Conservation (phyloP, 208 protist species). For the Trypanosoma grayi region DNA sequence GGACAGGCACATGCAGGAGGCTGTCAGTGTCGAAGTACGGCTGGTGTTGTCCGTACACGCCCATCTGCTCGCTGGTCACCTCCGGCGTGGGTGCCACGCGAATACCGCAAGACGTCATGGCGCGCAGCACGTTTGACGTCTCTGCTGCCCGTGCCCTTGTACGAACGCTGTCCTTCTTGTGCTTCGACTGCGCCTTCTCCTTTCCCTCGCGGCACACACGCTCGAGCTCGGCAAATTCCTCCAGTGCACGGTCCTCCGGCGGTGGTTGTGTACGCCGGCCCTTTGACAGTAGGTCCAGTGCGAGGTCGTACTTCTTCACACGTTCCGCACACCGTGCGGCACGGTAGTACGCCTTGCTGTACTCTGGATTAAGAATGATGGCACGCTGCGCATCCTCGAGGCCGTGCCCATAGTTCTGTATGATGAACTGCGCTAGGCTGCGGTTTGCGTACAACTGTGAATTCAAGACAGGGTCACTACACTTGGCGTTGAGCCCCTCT, state of each 20-base stretch:
- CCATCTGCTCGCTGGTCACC: constrained; percentile 86
- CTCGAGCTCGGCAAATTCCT: constrained; percentile 72
- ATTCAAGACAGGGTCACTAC: constrained; percentile 61
- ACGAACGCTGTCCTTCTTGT: constrained; percentile 34
- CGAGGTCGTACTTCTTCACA: constrained; percentile 75
- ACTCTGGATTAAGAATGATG: constrained; percentile 75
- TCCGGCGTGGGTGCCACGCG: constrained; percentile 44
- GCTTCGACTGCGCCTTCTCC: constrained; percentile 26
- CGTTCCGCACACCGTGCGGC: constrained; percentile 69
- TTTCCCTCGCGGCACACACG: constrained; percentile 24
- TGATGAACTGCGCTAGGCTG: constrained; percentile 82
- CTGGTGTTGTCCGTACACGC: constrained; percentile 64
- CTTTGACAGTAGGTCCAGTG: constrained; percentile 51
- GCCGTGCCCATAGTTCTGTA: constrained; percentile 86
- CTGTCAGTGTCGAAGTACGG: constrained; percentile 77
- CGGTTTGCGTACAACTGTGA: constrained; percentile 82
- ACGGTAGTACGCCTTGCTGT: constrained; percentile 87
- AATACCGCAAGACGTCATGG: constrained; percentile 68
- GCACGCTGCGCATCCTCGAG: constrained; percentile 79
- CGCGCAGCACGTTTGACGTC: constrained; percentile 56
- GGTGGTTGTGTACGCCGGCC: constrained; percentile 35
- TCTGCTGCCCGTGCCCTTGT: constrained; percentile 48
- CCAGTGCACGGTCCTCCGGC: constrained; percentile 22
- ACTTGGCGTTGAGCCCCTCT: constrained; percentile 77
- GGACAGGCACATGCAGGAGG: constrained; percentile 85